Base-by-base conservation (phyloP, 2,329 filamentous ascomycete genomes). In the Aspergillus novoparasiticus region DNA sequence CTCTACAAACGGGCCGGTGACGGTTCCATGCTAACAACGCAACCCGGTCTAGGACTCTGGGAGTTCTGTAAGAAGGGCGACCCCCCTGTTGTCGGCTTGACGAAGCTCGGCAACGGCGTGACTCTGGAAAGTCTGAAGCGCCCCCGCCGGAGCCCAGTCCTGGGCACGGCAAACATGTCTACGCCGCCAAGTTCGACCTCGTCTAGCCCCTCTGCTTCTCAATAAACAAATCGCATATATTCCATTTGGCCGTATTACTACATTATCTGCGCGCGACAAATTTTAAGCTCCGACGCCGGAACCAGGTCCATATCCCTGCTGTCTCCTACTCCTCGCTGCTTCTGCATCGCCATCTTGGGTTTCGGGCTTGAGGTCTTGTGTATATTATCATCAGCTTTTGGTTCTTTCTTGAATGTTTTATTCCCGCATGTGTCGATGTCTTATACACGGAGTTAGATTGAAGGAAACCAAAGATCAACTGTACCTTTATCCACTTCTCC, bases 31-130 rank as follows among this genome's bases (percentile, higher is more conserved):
- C 68, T 74, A 57, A 71, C 68, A 26, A 69, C 67, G 60, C 46
- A 65, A 58, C 46, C 41, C 23, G 59, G 45, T 58, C 46, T 63
- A 81, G 79, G 81, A 54, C 73, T 81, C 75, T 99, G 93, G 82
- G 93, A 97, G 75, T 97, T 98, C 75, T 93, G 97, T 39, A 93
- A 90, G 83, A 97, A 92, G 80, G 93, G 93, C 9, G 95, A 97
- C 72, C 85, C 93, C 3, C 89, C 95, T 0, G 87, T 97, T 43
- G 94, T 99, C 75, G 95, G 95, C 34, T 88, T 97, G 66, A 98
- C 94, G 23, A 97, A 97, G 79, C 81, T 99, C 60, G 87, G 85
- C 43, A 84, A 93, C 64, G 93, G 93, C 10, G 78, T 96, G 32
- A 96, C 93, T 26, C 79, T 94, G 72, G 92, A 94, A 71, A 89